Evolutionary conservation across 805 yeast genomes (phyloP).

Genomic region (Schizosaccharomyces cryophilus): DNA sequence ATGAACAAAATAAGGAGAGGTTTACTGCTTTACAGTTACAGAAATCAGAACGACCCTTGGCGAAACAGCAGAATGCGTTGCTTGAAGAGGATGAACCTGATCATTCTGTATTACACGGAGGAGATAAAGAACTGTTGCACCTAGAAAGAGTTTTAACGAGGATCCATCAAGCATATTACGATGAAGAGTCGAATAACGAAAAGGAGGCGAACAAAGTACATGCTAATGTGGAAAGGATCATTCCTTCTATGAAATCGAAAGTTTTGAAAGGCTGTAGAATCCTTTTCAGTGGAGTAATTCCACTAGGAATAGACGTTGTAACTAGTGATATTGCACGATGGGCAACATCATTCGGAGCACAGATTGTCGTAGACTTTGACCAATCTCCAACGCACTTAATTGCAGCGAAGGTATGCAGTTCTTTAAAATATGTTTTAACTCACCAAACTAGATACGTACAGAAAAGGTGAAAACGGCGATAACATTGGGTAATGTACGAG

Average conservation of each 20-base stretch:
- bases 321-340: slow-evolving; percentile 70
- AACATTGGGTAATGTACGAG: slow-evolving; percentile 11
- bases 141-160: slow-evolving; percentile 35
- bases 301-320: slow-evolving; percentile 40
- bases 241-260: slow-evolving; percentile 46
- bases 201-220: slow-evolving; percentile 6
- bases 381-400: slow-evolving; percentile 70
- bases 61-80: slow-evolving; percentile 52
- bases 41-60: slow-evolving; percentile 60
- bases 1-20: background rate
- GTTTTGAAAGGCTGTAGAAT: slow-evolving; percentile 48
- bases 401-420: slow-evolving; percentile 18
- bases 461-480: slow-evolving; percentile 64
- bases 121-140: slow-evolving; percentile 49
- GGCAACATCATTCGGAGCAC: slow-evolving; percentile 82
- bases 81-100: slow-evolving; percentile 19
- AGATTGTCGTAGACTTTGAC: slow-evolving; percentile 44
- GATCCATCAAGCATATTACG: slow-evolving; percentile 47
- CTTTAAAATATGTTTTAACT: background rate
- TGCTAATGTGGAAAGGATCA: slow-evolving; percentile 44
- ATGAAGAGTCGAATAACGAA: slow-evolving; percentile 13
- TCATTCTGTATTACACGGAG: slow-evolving; percentile 37
- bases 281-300: slow-evolving; percentile 72
- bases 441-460: slow-evolving; percentile 19
- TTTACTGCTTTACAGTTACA: slow-evolving; percentile 52